Conservation (phyloP, 495 filamentous ascomycete species). For the Tuber melanosporum region DNA sequence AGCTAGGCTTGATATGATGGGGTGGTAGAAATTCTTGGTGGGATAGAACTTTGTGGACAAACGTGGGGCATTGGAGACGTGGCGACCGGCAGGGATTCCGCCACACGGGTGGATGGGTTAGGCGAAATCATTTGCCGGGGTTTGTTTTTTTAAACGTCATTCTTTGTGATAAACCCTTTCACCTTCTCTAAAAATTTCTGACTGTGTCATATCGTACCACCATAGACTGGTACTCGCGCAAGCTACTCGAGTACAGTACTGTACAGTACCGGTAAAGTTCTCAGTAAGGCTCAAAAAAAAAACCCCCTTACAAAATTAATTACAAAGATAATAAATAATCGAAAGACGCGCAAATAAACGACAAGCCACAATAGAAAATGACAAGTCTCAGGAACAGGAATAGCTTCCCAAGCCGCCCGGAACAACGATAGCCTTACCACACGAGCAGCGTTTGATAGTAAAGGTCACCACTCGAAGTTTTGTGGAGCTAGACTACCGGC, state of each 20-base stretch:
- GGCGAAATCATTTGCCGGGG: background rate
- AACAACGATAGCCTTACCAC: background rate
- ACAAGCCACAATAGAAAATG: background rate
- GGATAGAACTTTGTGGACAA: background rate
- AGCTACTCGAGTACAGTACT: background rate
- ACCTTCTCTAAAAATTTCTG: background rate
- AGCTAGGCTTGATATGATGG: slow-evolving; percentile 3
- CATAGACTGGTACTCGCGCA: background rate
- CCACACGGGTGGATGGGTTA: background rate
- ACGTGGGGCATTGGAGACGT: slow-evolving; percentile 1
- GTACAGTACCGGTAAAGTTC: too few relatives aligned
- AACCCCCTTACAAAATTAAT: background rate
- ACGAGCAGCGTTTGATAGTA: background rate
- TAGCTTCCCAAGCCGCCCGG: background rate
- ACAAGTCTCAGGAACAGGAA: background rate
- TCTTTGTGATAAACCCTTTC: background rate
- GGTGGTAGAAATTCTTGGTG: background rate
- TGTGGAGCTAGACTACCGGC: background rate
- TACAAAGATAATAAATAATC: too few relatives aligned
- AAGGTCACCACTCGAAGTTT: background rate
- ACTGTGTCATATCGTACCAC: background rate
- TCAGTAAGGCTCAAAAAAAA: slow-evolving; percentile 1
- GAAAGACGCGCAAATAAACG: background rate
- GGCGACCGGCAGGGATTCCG: background rate
- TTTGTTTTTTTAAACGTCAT: background rate